A percentile compares a stretch with the other conserved stretches of the same genome.
Evolutionary conservation across 345 rosid species (phyloP).

Genomic region (Arabidopsis suecica): DNA sequence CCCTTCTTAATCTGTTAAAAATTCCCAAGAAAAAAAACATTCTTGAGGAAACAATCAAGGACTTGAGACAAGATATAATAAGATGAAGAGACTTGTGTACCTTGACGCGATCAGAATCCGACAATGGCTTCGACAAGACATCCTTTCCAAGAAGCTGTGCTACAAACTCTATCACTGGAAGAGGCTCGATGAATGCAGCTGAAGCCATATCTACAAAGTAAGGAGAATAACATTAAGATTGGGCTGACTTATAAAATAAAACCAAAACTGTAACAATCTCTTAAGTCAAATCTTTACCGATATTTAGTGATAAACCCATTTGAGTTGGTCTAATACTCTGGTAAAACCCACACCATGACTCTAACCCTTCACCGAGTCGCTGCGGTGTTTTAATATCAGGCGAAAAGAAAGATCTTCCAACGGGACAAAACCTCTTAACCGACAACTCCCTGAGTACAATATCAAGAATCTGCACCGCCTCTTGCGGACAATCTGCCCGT

Average conservation of each 20-base stretch:
- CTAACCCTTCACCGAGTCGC: constrained; percentile 92
- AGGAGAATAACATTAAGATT: constrained; percentile 18
- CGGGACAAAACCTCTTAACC: constrained; percentile 74
- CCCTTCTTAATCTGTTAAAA: constrained; percentile 78
- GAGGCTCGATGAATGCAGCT: constrained; percentile 98
- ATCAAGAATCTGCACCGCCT: constrained; percentile 87
- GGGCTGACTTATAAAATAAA: background rate
- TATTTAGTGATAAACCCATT: constrained; percentile 94
- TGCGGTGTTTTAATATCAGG: constrained; percentile 81
- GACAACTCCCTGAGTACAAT: constrained; percentile 92
- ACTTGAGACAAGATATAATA: background rate
- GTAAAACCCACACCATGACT: constrained; percentile 98
- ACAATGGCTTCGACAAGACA: constrained; percentile 72
- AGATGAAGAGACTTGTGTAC: constrained; percentile 43
- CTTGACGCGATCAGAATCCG: constrained; percentile 96
- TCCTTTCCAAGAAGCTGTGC: constrained; percentile 91
- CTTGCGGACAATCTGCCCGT: constrained; percentile 90
- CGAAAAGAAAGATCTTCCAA: constrained; percentile 95
- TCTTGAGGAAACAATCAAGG: background rate
- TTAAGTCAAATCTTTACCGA: constrained; percentile 54
- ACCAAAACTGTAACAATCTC: background rate
- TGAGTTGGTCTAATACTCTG: constrained; percentile 98
- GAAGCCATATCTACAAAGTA: constrained; percentile 83
- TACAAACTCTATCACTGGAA: constrained; percentile 92
- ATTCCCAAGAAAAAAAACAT: background rate